A percentile compares a stretch with the other conserved stretches of the same genome.
These are phyloP conservation scores for Pythium aquatile DNA, from an alignment of 352 stramenopile genomes.

Conservation along the genomic window DNA sequence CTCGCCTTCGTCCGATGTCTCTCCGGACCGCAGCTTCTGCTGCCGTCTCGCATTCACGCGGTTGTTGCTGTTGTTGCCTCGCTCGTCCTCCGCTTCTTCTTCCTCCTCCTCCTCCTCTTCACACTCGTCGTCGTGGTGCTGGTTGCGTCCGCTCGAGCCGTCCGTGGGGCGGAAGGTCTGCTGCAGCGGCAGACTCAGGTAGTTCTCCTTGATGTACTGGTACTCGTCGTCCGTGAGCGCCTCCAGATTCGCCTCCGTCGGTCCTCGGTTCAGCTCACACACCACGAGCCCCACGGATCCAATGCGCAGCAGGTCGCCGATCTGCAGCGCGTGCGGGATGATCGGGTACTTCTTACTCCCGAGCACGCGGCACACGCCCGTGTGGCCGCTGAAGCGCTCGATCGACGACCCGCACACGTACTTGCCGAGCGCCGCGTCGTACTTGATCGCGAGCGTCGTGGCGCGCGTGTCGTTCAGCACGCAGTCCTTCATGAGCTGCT, in stretches of 20 bases:
- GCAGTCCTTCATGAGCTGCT: slow-evolving; percentile 73
- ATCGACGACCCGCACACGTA: slow-evolving; percentile 86
- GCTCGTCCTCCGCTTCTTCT: slow-evolving; percentile 31
- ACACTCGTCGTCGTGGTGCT: slow-evolving; percentile 33
- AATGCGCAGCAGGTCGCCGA: slow-evolving; percentile 87
- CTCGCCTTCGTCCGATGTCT: slow-evolving; percentile 77
- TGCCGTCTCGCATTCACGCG: slow-evolving; percentile 24
- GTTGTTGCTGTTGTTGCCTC: slow-evolving; percentile 29
- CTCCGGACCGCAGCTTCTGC: slow-evolving; percentile 35
- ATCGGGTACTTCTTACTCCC: slow-evolving; percentile 86
- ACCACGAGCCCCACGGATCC: slow-evolving; percentile 92
- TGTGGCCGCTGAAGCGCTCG: slow-evolving; percentile 91
- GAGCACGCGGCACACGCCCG: slow-evolving; percentile 87
- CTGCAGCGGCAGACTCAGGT: slow-evolving; percentile 76
- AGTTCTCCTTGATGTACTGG: slow-evolving; percentile 87
- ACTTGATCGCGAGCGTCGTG: slow-evolving; percentile 77
- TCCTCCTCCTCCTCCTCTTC: slow-evolving; percentile 34
- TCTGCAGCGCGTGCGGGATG: slow-evolving; percentile 66
- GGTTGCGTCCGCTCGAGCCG: slow-evolving; percentile 26
- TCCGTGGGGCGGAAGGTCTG: slow-evolving; percentile 78
- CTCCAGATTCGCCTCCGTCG: slow-evolving; percentile 65
- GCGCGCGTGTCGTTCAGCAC: slow-evolving; percentile 81
- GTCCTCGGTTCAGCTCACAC: slow-evolving; percentile 84
- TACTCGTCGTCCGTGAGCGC: slow-evolving; percentile 83
- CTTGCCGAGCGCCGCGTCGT: slow-evolving; percentile 53